A percentile compares a stretch with the other conserved stretches of the same genome.
Evolutionary conservation across 805 yeast species (phyloP).

Genomic region (Kuraishia ogatae): DNA sequence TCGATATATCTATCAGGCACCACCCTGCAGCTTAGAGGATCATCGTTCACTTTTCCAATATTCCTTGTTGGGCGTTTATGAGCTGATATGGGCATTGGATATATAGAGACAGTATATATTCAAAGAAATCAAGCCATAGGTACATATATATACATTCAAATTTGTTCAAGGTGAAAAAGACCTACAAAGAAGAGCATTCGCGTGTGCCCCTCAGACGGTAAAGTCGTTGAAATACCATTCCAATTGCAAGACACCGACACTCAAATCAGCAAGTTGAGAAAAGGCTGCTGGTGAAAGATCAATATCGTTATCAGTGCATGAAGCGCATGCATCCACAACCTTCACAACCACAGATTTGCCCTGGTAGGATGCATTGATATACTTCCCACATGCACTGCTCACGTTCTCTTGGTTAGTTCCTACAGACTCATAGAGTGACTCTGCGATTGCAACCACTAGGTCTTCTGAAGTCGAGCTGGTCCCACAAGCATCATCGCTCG

Average conservation of each 20-base stretch:
- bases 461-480: conserved; percentile 29
- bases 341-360: conserved; percentile 43
- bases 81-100: too few species aligned
- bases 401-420: conserved; percentile 15
- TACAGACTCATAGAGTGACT: conserved; percentile 24
- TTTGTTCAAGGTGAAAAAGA: too few species aligned
- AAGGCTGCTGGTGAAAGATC: conserved; percentile 52
- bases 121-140: neutral
- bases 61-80: too few species aligned
- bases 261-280: conserved; percentile 31
- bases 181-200: too few species aligned
- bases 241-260: conserved; percentile 36
- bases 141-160: neutral
- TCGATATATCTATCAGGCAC: too few species aligned
- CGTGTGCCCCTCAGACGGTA: neutral
- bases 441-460: conserved; percentile 40
- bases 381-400: conserved; percentile 39
- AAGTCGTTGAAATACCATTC: conserved; percentile 28
- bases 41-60: too few species aligned
- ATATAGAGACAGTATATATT: too few species aligned
- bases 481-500: conserved; percentile 45
- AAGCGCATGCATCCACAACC: conserved; percentile 46
- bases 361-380: conserved; percentile 34
- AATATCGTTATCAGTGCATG: conserved; percentile 35
- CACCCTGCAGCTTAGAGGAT: too few species aligned